phyloP scores from a whole-genome alignment of 257 asterid genomes.

The Cordia subcordata region DNA sequence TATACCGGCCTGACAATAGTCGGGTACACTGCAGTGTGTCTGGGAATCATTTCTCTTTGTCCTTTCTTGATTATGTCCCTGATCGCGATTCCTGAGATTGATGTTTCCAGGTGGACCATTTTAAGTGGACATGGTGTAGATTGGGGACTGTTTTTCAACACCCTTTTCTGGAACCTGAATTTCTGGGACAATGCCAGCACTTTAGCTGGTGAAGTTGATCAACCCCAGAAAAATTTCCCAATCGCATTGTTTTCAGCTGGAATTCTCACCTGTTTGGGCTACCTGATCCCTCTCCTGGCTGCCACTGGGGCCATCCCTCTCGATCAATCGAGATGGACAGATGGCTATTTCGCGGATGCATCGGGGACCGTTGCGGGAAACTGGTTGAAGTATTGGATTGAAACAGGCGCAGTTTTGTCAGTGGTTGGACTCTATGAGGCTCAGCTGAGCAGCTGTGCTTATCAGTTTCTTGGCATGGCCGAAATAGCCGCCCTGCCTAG shows the following conservation, averaged over 20 bases:
- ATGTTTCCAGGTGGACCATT: not conserved
- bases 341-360: constrained; percentile 50
- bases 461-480: constrained; percentile 60
- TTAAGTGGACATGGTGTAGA: constrained; percentile 17
- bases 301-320: constrained; percentile 50
- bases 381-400: constrained; percentile 63
- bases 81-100: not conserved
- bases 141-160: constrained; percentile 66
- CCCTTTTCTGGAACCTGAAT: constrained; percentile 70
- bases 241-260: constrained; percentile 47
- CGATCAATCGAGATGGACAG: constrained; percentile 35
- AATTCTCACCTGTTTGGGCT: constrained; percentile 51
- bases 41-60: not conserved
- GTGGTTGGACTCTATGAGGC: constrained; percentile 55
- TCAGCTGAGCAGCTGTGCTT: constrained; percentile 50
- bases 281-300: constrained; percentile 51
- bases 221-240: constrained; percentile 54
- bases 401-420: constrained; percentile 52
- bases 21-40: constrained; percentile 2
- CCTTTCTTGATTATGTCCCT: not conserved
- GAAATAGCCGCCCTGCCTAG: constrained; percentile 43
- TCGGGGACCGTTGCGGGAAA: constrained; percentile 41
- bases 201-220: constrained; percentile 66
- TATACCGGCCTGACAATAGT: not conserved
- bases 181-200: constrained; percentile 74